These are phyloP conservation scores for Bruguiera sexangula DNA, from an alignment of 345 rosid species.

Conservation along the genomic window DNA sequence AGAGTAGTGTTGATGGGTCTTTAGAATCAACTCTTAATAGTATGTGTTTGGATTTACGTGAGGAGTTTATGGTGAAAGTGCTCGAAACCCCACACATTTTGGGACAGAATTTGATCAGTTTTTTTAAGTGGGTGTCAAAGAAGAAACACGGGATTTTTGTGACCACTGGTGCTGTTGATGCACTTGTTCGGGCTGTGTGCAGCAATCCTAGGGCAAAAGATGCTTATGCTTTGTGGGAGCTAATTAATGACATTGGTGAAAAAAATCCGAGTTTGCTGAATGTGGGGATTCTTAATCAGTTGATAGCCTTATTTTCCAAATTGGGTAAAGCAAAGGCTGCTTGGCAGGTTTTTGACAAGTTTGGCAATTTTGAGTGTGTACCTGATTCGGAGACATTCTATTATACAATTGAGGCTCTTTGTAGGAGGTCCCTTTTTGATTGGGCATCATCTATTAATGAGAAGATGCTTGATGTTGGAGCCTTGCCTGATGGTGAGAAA, in stretches of 20 bases:
- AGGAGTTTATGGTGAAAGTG: conserved; percentile 51
- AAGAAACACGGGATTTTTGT: conserved; percentile 31
- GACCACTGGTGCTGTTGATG: conserved; percentile 38
- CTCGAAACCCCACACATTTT: conserved; percentile 47
- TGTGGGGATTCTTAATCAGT: conserved; percentile 48
- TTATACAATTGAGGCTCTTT: conserved; percentile 59
- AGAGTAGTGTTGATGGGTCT: conserved; percentile 54
- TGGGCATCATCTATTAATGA: conserved; percentile 62
- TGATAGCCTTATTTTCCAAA: conserved; percentile 61
- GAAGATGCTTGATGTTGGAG: conserved; percentile 55
- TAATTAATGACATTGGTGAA: conserved; percentile 55
- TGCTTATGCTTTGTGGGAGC: conserved; percentile 67
- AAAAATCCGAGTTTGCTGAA: conserved; percentile 36
- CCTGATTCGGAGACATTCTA: conserved; percentile 54
- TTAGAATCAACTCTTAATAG: conserved; percentile 50
- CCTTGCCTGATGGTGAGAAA: conserved; percentile 44
- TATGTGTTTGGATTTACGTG: conserved; percentile 38
- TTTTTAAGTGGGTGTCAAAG: conserved; percentile 55
- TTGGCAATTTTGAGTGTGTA: conserved; percentile 51
- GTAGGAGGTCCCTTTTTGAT: conserved; percentile 45
- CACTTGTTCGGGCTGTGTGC: conserved; percentile 46
- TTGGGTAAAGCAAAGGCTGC: conserved; percentile 73
- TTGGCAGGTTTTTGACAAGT: conserved; percentile 59
- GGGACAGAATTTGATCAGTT: conserved; percentile 58
- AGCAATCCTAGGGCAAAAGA: conserved; percentile 40